Conservation (phyloP, 495 filamentous ascomycete genomes). For the Penicillium desertorum region DNA sequence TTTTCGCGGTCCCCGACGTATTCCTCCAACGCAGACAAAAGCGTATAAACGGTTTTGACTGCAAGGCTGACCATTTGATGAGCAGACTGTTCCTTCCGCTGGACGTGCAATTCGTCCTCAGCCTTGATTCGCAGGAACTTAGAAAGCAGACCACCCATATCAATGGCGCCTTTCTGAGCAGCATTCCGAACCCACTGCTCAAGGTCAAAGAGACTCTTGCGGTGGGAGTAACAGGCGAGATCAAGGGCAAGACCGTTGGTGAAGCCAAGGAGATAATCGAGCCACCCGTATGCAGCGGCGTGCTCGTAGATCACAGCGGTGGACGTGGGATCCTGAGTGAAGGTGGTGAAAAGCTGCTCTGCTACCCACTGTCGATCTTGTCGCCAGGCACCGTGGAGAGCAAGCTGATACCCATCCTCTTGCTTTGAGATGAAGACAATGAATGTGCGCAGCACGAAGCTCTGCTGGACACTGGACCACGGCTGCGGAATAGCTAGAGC, state of each 20-base stretch:
- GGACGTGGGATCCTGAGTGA: slow-evolving; percentile 69
- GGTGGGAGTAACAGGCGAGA: slow-evolving; percentile 84
- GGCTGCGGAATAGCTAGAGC: slow-evolving; percentile 67
- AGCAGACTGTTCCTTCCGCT: slow-evolving; percentile 58
- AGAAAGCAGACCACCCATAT: slow-evolving; percentile 62
- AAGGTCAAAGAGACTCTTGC: slow-evolving; percentile 74
- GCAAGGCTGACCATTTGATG: slow-evolving; percentile 70
- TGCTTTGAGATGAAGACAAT: slow-evolving; percentile 61
- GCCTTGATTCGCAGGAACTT: slow-evolving; percentile 82
- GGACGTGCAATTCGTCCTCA: slow-evolving; percentile 70
- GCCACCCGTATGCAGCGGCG: slow-evolving; percentile 73
- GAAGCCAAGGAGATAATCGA: slow-evolving; percentile 72
- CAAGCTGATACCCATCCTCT: slow-evolving; percentile 72
- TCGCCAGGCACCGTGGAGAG: slow-evolving; percentile 84
- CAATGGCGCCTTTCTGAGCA: slow-evolving; percentile 53
- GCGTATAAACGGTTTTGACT: slow-evolving; percentile 77
- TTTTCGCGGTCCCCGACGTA: slow-evolving; percentile 56
- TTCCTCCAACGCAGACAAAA: slow-evolving; percentile 78
- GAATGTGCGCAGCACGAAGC: slow-evolving; percentile 60
- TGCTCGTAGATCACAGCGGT: slow-evolving; percentile 82
- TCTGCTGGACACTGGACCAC: slow-evolving; percentile 61
- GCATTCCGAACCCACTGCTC: slow-evolving; percentile 75
- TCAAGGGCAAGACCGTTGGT: slow-evolving; percentile 83
- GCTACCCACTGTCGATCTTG: slow-evolving; percentile 82
- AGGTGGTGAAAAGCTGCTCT: slow-evolving; percentile 72